Conservation (phyloP, 2,329 filamentous ascomycete species). For the Cercospora beticola region DNA sequence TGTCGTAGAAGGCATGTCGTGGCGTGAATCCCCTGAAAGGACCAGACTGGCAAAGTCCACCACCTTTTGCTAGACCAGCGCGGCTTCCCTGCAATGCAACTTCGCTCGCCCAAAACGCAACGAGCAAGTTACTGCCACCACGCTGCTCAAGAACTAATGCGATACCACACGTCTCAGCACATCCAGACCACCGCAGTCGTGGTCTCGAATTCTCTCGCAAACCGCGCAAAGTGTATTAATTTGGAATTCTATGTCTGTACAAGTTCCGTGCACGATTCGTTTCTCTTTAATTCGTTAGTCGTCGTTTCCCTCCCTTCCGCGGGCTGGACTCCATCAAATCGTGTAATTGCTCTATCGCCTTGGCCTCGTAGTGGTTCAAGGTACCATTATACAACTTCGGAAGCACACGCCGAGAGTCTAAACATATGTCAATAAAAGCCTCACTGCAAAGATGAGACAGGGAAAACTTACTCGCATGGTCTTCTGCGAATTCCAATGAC, state of each 20-base stretch:
- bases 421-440: neutral
- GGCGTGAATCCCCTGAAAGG: neutral
- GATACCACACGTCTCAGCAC: neutral
- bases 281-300: constrained; percentile 15
- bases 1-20: too few species aligned
- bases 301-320: constrained; percentile 9
- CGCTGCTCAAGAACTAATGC: neutral
- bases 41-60: neutral
- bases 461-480: constrained; percentile 69
- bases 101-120: neutral
- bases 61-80: neutral
- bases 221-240: constrained; percentile 2
- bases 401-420: constrained; percentile 56
- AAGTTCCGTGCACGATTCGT: neutral
- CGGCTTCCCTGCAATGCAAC: neutral
- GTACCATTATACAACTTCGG: constrained; percentile 62
- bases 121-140: neutral
- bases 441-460: neutral
- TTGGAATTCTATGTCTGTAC: constrained; percentile 9
- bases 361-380: constrained; percentile 60
- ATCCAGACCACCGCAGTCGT: neutral
- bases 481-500: constrained; percentile 69
- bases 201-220: neutral
- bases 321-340: constrained; percentile 36
- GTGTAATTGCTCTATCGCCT: constrained; percentile 49